Base-by-base conservation (phyloP, 1,139 yeast genomes). In the Hemisphaericaspora lyxosophila region DNA sequence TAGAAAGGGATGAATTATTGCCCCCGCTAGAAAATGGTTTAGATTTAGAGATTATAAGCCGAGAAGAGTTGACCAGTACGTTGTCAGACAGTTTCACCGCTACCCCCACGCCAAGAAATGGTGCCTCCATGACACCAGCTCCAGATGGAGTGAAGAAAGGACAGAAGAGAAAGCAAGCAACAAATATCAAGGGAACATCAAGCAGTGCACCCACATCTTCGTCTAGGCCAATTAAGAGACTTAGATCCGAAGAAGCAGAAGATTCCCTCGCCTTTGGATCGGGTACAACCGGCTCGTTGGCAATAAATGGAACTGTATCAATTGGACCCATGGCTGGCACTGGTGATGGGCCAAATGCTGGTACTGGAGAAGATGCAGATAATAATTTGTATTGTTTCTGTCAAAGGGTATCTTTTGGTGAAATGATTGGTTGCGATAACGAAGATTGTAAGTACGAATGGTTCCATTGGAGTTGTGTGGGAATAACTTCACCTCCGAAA, bases 361-460 rank as follows among this genome's bases (percentile, higher is more conserved):
- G 34, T 16, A 56, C 53, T 24, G 71, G 71, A 15, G 90, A 82
- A 36, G 89, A 82, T 47, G 86, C 85, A 19, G 77, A 69, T 59
- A 77, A 70, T 43, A 78, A 75, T 41, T 61, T 80, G 37, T 88
- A 87, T 59, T 88, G 96, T 60, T 78, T 83, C 61, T 88, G 96
- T 57, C 87, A 85, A 50, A 78, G 87, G 46, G 89, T 85, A 0
- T 85, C 95, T 1, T 85, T 82, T 63, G 96, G 96, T 9, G 87
- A 86, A 48, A 88, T 88, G 96, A 82, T 88, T 60, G 96, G 95
- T 0, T 88, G 96, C 59, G 96, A 88, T 57, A 85, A 85, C 52
- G 80, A 78, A 14, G 81, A 81, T 47, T 88, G 96, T 65, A 77
- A 81, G 47, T 81, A 70, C 52, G 96, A 87, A 57, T 88, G 96